Conservation (phyloP, 2,329 filamentous ascomycete species). For the Epichloe bromicola region DNA sequence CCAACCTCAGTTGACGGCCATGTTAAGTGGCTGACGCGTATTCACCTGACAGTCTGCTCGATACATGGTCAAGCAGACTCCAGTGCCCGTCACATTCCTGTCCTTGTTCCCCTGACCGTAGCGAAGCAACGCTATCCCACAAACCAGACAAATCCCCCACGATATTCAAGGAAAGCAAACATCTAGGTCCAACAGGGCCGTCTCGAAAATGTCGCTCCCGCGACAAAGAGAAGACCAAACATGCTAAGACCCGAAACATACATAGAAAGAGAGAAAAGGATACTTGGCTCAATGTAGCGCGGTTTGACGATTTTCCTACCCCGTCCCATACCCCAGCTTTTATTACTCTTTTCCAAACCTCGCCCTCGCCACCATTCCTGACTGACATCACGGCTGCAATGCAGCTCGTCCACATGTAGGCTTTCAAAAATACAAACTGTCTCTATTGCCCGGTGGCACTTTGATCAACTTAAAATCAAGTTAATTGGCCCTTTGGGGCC, state of each 20-base stretch:
- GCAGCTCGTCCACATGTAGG: background rate
- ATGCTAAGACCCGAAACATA: background rate
- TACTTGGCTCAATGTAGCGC: background rate
- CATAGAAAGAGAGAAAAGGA: background rate
- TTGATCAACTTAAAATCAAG: background rate
- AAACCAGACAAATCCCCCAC: background rate
- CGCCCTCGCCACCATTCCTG: background rate
- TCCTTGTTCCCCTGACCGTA: background rate
- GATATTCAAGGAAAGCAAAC: conserved; percentile 1
- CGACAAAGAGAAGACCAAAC: background rate
- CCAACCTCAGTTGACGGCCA: background rate
- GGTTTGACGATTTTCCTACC: background rate
- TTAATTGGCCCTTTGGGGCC: background rate
- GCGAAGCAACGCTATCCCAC: background rate
- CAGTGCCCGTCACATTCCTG: background rate
- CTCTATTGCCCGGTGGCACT: background rate
- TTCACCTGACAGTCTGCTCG: background rate
- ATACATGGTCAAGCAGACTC: background rate
- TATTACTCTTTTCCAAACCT: background rate
- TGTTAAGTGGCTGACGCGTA: background rate
- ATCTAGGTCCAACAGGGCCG: conserved; percentile 3
- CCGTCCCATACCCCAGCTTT: background rate
- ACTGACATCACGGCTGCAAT: background rate
- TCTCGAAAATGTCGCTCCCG: background rate
- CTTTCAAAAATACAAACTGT: background rate